Percentiles rank a stretch among this genome's conserved stretches.
Evolutionary conservation across 768 basidiomycete genomes (phyloP).

Genomic region (Collybiopsis luxurians): DNA sequence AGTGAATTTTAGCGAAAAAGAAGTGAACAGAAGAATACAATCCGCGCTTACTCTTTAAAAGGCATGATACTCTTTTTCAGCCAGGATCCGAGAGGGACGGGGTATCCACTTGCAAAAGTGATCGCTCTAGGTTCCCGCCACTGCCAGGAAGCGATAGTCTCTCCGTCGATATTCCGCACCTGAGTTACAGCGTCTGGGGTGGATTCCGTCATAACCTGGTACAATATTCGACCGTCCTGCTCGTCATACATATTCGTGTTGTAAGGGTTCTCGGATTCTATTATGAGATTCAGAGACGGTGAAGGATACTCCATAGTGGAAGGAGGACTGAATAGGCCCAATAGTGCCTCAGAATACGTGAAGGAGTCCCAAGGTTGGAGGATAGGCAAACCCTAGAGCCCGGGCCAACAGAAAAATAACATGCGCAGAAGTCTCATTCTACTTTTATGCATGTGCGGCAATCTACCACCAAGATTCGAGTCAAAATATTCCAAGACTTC

Average conservation of each 20-base stretch:
- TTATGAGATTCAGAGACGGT: constrained; percentile 23
- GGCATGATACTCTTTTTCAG: constrained; percentile 37
- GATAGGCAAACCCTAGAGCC: background rate
- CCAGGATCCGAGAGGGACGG: constrained; percentile 34
- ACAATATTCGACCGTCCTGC: constrained; percentile 29
- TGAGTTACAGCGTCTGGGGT: constrained; percentile 27
- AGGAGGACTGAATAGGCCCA: background rate
- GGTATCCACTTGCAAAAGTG: constrained; percentile 28
- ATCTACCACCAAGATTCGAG: constrained; percentile 4
- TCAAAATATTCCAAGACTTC: background rate
- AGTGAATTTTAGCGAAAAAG: background rate
- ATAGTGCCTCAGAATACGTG: background rate
- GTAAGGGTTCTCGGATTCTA: constrained; percentile 39
- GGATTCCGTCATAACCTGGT: constrained; percentile 33
- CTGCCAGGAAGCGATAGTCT: constrained; percentile 32
- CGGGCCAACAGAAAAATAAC: background rate
- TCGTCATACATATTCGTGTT: constrained; percentile 34
- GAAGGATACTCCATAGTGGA: background rate
- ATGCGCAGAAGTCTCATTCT: background rate
- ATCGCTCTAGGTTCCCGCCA: constrained; percentile 37
- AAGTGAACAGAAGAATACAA: background rate
- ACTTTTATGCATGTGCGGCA: constrained; percentile 5
- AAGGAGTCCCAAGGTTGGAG: background rate
- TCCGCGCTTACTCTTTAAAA: constrained; percentile 39
- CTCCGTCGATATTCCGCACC: constrained; percentile 28